Evolutionary conservation across 768 basidiomycete species (phyloP), one percentile per base, ranked within the genome.

Genomic region (Pleurotus platypus): DNA sequence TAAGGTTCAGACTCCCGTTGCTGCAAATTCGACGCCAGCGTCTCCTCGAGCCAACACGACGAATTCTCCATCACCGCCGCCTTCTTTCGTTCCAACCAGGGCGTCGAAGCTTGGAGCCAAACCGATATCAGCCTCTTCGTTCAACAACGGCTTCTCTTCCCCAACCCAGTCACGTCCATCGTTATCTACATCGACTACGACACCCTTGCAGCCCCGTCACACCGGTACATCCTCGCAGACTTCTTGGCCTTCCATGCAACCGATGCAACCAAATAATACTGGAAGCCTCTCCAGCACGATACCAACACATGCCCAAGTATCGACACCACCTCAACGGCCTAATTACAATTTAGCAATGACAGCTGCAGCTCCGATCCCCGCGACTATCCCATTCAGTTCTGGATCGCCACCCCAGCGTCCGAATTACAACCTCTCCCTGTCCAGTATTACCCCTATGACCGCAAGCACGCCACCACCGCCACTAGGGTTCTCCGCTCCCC

Each of bases 51-150:
- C 57, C n/a, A 56, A 56, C 57, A n/a, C 37, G 57, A 42, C 57
- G 55, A 40, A 51, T 49, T 35, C 37, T 53, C 55, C 27, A 57
- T 49, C 35, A 22, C 57, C 18, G 45, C 58, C 61, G 57, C 67
- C 63, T 72, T 58, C 69, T 78, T 69, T 61, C 64, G 71, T 51
- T 75, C 65, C 60, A 15, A 26, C 56, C 35, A 47, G 48, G 12
- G 71, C 75, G 46, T 66, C 74, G 22, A 77, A 74, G 26, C 67
- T 79, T 7, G 78, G 75, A 13, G 69, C 74, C 13, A 70, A 70
- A 35, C 67, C 75, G 7, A 42, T 70, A 6, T 60, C 75, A 2
- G 67, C 74, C 4, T 5, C 54, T 11, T 56, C 58, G 8, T 43
- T 53, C 24, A 54, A 6, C 35, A 55, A 4, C 5, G 24, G 35